These are phyloP conservation scores for Primulina eburnea DNA, from an alignment of 257 asterid species.

Conservation along the genomic window DNA sequence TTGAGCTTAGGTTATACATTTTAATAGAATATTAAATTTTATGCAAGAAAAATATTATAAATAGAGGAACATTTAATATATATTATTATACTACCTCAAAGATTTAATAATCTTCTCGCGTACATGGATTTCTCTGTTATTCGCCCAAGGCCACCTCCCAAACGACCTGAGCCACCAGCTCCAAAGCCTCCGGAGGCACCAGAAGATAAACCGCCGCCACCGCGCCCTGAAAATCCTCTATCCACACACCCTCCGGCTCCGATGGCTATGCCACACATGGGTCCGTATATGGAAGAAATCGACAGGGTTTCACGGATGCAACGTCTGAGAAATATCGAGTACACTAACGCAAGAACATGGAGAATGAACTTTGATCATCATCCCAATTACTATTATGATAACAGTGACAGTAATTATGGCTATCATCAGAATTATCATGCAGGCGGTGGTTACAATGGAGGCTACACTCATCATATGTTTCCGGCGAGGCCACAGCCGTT, in stretches of 20 bases:
- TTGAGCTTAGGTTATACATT: too few species aligned
- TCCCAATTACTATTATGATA: constrained; percentile 9
- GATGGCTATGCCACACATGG: constrained; percentile 23
- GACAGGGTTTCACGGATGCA: constrained; percentile 19
- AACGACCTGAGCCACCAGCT: constrained; percentile 18
- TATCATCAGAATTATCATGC: constrained; percentile 16
- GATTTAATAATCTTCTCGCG: not conserved
- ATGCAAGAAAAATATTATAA: too few species aligned
- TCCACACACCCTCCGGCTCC: not conserved
- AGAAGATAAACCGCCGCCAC: not conserved
- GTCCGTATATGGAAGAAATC: constrained; percentile 20
- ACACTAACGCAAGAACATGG: constrained; percentile 30
- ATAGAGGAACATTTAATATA: too few species aligned
- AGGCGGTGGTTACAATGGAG: not conserved
- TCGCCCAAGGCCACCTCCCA: constrained; percentile 20
- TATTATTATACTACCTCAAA: too few species aligned
- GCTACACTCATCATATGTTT: not conserved
- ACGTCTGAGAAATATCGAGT: constrained; percentile 26
- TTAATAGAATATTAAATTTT: too few species aligned
- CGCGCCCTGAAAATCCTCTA: not conserved
- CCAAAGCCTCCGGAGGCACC: constrained; percentile 17
- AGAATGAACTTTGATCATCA: constrained; percentile 16
- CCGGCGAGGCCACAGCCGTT: not conserved
- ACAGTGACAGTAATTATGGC: constrained; percentile 14
- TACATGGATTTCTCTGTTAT: constrained; percentile 32